Evolutionary conservation across 306 rosid genomes (phyloP).

Genomic region (Potentilla sterilis): DNA sequence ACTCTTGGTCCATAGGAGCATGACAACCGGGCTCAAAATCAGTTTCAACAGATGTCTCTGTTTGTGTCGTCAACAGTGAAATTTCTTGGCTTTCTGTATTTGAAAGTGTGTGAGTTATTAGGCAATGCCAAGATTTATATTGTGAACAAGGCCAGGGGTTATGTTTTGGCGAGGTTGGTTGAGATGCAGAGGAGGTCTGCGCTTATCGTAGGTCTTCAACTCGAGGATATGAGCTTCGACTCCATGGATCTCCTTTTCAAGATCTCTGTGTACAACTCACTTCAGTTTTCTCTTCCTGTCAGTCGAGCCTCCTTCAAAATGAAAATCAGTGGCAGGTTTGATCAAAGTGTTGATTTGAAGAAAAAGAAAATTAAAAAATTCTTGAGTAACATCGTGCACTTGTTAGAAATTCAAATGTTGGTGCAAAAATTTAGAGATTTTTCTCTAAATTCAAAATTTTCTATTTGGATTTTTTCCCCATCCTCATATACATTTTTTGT

Average conservation of each 20-base stretch:
- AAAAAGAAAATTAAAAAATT: neutral
- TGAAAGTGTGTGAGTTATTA: neutral
- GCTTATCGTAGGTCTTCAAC: constrained; percentile 7
- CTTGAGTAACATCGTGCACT: neutral
- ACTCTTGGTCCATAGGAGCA: neutral
- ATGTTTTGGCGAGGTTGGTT: neutral
- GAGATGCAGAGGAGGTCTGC: constrained; percentile 18
- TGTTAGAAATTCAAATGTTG: neutral
- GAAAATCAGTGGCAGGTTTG: constrained; percentile 14
- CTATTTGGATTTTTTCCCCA: too few species aligned
- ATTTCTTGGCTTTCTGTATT: neutral
- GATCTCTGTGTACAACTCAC: constrained; percentile 11
- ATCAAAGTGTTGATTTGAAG: neutral
- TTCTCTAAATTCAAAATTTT: too few species aligned
- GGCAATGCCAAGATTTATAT: neutral
- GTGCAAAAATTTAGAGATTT: neutral
- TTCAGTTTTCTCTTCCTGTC: constrained; percentile 4
- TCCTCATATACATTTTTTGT: too few species aligned
- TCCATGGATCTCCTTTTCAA: constrained; percentile 15
- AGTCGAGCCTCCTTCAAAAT: constrained; percentile 9
- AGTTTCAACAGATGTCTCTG: neutral
- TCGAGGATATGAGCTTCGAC: neutral
- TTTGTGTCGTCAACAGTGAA: neutral
- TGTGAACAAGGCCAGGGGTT: neutral
- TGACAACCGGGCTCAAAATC: neutral